phyloP scores from a whole-genome alignment of 2,329 filamentous ascomycete genomes.

The Verticillium klebahnii region DNA sequence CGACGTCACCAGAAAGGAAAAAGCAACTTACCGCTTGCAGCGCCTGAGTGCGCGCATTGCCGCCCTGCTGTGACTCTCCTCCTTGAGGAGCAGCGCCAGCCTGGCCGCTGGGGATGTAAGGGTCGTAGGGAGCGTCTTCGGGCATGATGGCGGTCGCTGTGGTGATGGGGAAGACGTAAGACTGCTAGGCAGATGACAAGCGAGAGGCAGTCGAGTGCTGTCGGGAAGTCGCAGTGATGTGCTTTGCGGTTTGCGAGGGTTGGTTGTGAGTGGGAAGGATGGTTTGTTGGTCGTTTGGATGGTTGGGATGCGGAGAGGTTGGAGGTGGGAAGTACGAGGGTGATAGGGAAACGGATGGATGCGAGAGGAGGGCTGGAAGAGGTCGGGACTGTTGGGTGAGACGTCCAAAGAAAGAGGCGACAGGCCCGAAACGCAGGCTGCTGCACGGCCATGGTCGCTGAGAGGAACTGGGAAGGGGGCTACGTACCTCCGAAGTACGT shows the following conservation, averaged over 20 bases:
- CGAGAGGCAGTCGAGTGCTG: not conserved
- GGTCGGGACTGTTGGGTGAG: not conserved
- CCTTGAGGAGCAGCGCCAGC: conserved; percentile 25
- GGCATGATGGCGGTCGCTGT: conserved; percentile 37
- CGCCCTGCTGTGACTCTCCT: conserved; percentile 23
- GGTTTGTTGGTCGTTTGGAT: not conserved
- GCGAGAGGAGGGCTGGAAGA: not conserved
- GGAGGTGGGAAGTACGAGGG: not conserved
- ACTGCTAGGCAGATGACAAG: not conserved
- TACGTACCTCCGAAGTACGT: not conserved
- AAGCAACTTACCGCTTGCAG: conserved; percentile 74
- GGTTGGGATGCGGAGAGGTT: not conserved
- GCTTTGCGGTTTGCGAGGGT: not conserved
- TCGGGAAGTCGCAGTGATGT: not conserved
- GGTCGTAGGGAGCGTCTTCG: conserved; percentile 70
- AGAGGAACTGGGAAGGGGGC: too few relatives aligned
- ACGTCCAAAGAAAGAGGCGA: not conserved
- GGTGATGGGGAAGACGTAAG: not conserved
- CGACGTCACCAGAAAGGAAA: not conserved
- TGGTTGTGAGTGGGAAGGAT: not conserved
- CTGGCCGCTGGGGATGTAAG: conserved; percentile 76
- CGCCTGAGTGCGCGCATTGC: conserved; percentile 53
- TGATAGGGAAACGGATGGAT: not conserved
- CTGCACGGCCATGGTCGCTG: not conserved
- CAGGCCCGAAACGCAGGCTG: not conserved